These are phyloP conservation scores for Debaryomyces tyrocola DNA, from an alignment of 805 yeast species.

Conservation along the genomic window DNA sequence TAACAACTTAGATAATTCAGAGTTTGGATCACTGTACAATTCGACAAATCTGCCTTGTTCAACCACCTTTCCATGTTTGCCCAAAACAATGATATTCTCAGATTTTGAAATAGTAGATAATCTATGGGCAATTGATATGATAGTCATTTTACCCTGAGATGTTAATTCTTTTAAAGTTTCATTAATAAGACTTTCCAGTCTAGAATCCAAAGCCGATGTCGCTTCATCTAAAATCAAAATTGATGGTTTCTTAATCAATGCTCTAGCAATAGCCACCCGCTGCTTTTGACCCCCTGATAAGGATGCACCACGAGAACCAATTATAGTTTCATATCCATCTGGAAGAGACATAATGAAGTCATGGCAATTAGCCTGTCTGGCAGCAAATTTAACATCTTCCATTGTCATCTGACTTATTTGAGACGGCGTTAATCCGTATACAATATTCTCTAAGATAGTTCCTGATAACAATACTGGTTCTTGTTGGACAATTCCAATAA, in stretches of 20 bases:
- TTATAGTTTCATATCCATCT: conserved; percentile 58
- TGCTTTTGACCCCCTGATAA: conserved; percentile 79
- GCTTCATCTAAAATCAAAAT: conserved; percentile 69
- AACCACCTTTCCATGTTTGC: conserved; percentile 40
- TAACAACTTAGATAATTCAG: conserved; percentile 41
- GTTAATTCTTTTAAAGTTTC: conserved; percentile 41
- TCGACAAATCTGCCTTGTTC: conserved; percentile 42
- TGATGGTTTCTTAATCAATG: conserved; percentile 64
- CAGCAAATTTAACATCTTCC: conserved; percentile 44
- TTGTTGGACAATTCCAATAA: conserved; percentile 61
- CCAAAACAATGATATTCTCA: conserved; percentile 43
- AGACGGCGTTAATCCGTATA: conserved; percentile 47
- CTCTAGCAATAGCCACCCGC: conserved; percentile 74
- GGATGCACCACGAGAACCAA: conserved; percentile 57
- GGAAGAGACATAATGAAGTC: conserved; percentile 57
- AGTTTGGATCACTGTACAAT: conserved; percentile 39
- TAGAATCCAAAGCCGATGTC: conserved; percentile 60
- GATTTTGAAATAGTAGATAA: conserved; percentile 46
- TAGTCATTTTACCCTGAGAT: conserved; percentile 39
- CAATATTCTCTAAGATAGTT: conserved; percentile 53
- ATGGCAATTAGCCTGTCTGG: conserved; percentile 56
- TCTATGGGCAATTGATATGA: conserved; percentile 45
- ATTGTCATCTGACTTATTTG: conserved; percentile 34
- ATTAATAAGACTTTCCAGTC: conserved; percentile 47
- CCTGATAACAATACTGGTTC: conserved; percentile 61